Conservation (phyloP, 2,329 filamentous ascomycete genomes). For the Xylariales sp. region DNA sequence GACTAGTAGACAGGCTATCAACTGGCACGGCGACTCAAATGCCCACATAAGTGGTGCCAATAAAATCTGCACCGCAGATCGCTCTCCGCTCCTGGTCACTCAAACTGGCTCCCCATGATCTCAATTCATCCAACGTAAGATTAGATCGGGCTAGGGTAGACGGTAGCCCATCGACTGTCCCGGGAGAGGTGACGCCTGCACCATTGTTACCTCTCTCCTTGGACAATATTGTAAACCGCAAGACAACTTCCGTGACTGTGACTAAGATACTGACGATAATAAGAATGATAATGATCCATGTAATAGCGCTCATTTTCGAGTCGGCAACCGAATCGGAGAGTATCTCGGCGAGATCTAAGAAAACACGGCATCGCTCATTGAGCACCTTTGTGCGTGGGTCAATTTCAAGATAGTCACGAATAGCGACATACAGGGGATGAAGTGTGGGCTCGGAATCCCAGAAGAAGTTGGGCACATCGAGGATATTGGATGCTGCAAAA, state of each 20-base stretch:
- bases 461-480: slow-evolving; percentile 97
- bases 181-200: slow-evolving; percentile 21
- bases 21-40: slow-evolving; percentile 38
- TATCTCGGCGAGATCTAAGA: slow-evolving; percentile 95
- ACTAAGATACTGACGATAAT: slow-evolving; percentile 92
- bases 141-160: slow-evolving; percentile 45
- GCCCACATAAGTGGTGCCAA: slow-evolving; percentile 46
- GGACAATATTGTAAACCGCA: slow-evolving; percentile 82
- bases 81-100: slow-evolving; percentile 47
- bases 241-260: slow-evolving; percentile 86
- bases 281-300: slow-evolving; percentile 97
- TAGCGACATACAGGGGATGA: slow-evolving; percentile 91
- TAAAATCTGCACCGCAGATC: slow-evolving; percentile 47
- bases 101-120: slow-evolving; percentile 46
- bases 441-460: slow-evolving; percentile 97
- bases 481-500: slow-evolving; percentile 84
- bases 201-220: slow-evolving; percentile 53
- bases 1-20: not conserved
- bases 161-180: slow-evolving; percentile 33
- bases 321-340: slow-evolving; percentile 92
- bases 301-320: slow-evolving; percentile 94
- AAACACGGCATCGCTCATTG: slow-evolving; percentile 96
- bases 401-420: slow-evolving; percentile 97
- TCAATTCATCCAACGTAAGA: slow-evolving; percentile 48
- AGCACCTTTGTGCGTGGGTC: slow-evolving; percentile 95